Base-by-base conservation (phyloP, 2,329 filamentous ascomycete species). In the Purpureocillium lavendulum region DNA sequence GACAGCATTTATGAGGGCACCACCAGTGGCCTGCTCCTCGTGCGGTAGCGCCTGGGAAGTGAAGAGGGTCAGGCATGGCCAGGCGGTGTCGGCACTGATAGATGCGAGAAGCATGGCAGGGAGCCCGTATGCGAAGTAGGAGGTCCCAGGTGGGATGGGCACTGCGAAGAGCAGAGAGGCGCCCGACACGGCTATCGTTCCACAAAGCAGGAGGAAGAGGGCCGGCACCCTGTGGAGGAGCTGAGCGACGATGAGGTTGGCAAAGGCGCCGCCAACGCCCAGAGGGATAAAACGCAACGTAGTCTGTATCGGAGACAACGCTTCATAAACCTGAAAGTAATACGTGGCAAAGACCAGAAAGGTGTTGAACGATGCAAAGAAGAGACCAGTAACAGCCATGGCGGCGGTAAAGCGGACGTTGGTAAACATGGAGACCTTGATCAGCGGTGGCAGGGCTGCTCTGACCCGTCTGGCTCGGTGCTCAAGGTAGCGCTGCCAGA, bases 251-350 rank as follows among this genome's bases (percentile, higher is more conserved):
- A 74, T 55, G 40, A 73, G 61, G 9, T 75, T 75, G 1, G 75
- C 73, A n/a, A 77, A 46, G 4, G 76, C 56, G 7, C 82, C 81
- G 7, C 65, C 66, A 0, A 80, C 64, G 9, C 81, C 81, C 0
- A 75, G 81, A 0, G 82, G 81, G 8, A 86, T 66, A 54, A 84
- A 86, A 3, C 80, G 76, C 8, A 85, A 55, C 11, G 80, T 83
- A 0, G 81, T 84, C 46, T 83, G 72, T n/a, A 84, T 62, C 1
- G 79, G 65, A 1, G 67, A 69, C 2, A 78, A 66, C 1, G 70
- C 73, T 49, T 81, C 78, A 53, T 74, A 84, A 46, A 80, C 71
- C 56, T 86, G 82, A 58, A 76, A 85, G 58, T 76, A 83, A 57
- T 81, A 85, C 4, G 82, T 86, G 2, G 78, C 73, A 49, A 73